A percentile compares a stretch with the other conserved stretches of the same genome.
Conservation (phyloP, 257 asterid genomes). For the Datura wrightii region DNA sequence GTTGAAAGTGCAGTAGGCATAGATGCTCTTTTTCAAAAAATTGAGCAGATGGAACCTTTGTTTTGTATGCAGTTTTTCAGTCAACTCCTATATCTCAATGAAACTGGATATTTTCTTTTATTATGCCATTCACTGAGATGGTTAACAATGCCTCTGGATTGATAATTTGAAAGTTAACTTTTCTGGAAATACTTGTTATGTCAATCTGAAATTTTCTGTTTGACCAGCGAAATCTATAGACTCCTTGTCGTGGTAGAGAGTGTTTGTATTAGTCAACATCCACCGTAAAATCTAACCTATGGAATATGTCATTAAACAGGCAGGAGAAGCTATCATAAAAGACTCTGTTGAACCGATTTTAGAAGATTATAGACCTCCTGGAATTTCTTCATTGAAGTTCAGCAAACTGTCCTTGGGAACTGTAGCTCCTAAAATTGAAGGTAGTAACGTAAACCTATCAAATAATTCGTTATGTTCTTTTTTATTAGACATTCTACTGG, state of each 20-base stretch:
- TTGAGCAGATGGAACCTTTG: neutral
- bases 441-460: constrained; percentile 41
- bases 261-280: neutral
- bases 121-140: neutral
- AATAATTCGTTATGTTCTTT: neutral
- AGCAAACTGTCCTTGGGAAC: constrained; percentile 94
- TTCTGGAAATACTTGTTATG: neutral
- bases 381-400: constrained; percentile 85
- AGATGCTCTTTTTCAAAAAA: neutral
- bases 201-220: neutral
- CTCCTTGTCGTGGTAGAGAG: neutral
- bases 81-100: neutral
- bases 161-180: neutral
- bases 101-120: neutral
- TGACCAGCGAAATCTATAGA: neutral
- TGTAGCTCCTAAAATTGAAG: constrained; percentile 99
- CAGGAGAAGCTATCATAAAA: constrained; percentile 92
- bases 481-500: neutral
- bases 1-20: neutral
- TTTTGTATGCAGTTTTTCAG: neutral
- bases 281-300: constrained; percentile 28
- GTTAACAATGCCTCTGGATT: neutral
- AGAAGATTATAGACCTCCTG: constrained; percentile 95
- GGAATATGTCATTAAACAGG: constrained; percentile 57
- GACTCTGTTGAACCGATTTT: constrained; percentile 94